Evolutionary conservation across 2,329 filamentous ascomycete species (phyloP).

Genomic region (Pseudogymnoascus sp.): DNA sequence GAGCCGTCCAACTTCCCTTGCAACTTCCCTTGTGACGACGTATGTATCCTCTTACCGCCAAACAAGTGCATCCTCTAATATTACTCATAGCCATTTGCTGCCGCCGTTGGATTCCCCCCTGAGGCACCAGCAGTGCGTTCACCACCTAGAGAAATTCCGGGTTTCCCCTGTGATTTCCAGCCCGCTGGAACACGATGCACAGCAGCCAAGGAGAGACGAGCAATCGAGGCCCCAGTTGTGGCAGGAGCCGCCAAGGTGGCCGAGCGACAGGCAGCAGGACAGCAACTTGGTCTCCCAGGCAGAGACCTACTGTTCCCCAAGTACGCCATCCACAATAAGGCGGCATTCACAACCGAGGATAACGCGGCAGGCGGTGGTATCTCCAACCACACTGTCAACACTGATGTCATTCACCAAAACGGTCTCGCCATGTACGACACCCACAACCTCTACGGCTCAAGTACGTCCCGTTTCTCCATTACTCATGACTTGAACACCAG

Average conservation of each 20-base stretch:
- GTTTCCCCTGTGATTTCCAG: slow-evolving; percentile 61
- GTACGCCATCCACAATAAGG: slow-evolving; percentile 57
- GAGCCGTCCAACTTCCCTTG: slow-evolving; percentile 44
- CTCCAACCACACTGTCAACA: slow-evolving; percentile 53
- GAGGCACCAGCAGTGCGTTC: slow-evolving; percentile 52
- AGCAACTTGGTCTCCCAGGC: slow-evolving; percentile 49
- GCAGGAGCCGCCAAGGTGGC: not conserved
- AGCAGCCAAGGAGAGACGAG: slow-evolving; percentile 18
- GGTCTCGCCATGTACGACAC: slow-evolving; percentile 64
- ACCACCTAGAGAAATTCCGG: slow-evolving; percentile 56
- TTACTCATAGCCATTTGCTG: slow-evolving; percentile 20
- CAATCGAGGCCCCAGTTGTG: slow-evolving; percentile 7
- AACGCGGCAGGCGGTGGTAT: slow-evolving; percentile 38
- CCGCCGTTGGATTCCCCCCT: slow-evolving; percentile 46
- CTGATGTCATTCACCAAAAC: slow-evolving; percentile 59
- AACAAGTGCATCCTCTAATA: not conserved
- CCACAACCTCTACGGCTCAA: slow-evolving; percentile 67
- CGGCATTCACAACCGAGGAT: slow-evolving; percentile 37
- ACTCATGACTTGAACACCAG: slow-evolving; percentile 8
- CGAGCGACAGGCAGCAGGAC: slow-evolving; percentile 23
- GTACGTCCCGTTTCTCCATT: slow-evolving; percentile 24
- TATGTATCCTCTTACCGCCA: not conserved
- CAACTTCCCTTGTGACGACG: slow-evolving; percentile 44
- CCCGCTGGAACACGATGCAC: slow-evolving; percentile 38
- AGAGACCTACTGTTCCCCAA: slow-evolving; percentile 56